Evolutionary conservation across 345 rosid species (phyloP).

Genomic region (Eutrema heterophyllum): DNA sequence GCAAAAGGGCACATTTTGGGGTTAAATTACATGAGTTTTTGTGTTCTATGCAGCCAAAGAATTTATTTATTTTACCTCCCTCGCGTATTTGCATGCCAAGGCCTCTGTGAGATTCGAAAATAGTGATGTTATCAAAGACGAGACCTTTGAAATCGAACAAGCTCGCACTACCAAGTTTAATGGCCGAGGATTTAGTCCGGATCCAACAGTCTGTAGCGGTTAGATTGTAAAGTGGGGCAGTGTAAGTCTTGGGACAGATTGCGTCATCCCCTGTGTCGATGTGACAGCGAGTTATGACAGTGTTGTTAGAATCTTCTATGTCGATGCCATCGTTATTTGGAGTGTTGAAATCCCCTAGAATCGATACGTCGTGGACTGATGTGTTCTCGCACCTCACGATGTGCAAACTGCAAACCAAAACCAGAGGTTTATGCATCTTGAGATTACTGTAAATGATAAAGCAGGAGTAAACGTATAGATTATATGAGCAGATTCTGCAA

Average conservation of each 20-base stretch:
- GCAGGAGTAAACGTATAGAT: background rate
- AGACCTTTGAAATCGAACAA: conserved; percentile 68
- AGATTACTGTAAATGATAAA: background rate
- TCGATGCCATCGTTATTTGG: conserved; percentile 95
- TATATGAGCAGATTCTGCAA: background rate
- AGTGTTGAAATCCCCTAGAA: conserved; percentile 76
- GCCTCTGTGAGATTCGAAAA: conserved; percentile 83
- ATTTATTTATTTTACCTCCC: conserved; percentile 54
- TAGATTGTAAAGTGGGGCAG: conserved; percentile 62
- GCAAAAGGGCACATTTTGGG: conserved; percentile 15
- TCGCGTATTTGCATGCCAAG: conserved; percentile 84
- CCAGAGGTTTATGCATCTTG: background rate
- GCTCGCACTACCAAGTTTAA: conserved; percentile 94
- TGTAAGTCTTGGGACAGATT: conserved; percentile 79
- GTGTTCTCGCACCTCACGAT: conserved; percentile 67
- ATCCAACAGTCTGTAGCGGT: conserved; percentile 85
- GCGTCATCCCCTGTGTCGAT: conserved; percentile 95
- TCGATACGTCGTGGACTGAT: conserved; percentile 59
- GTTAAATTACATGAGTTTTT: background rate
- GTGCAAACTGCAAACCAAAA: conserved; percentile 63
- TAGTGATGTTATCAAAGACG: conserved; percentile 74
- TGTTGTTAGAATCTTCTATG: conserved; percentile 80
- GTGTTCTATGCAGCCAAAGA: background rate
- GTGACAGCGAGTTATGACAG: conserved; percentile 59
- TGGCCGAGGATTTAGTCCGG: conserved; percentile 84